A percentile compares a stretch with the other conserved stretches of the same genome.
Conservation (phyloP, 2,329 filamentous ascomycete species). For the Penicillium sp. region DNA sequence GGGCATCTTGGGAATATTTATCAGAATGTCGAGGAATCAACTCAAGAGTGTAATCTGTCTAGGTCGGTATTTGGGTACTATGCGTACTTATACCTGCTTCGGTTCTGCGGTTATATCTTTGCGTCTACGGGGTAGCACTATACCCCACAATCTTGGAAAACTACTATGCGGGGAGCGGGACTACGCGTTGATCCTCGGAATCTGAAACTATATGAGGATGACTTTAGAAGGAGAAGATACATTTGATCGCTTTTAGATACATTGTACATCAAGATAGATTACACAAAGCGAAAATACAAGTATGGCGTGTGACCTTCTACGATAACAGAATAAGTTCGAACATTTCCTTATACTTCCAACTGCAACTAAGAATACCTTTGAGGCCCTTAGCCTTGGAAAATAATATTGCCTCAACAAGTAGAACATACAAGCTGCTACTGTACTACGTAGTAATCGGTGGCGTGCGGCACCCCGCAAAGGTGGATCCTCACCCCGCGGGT, state of each 20-base stretch:
- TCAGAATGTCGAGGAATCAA: background rate
- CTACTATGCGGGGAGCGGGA: background rate
- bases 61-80: background rate
- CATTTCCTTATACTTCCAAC: background rate
- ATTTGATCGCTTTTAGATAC: background rate
- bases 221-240: too few relatives aligned
- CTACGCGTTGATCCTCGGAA: background rate
- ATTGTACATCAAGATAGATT: background rate
- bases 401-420: background rate
- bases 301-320: background rate
- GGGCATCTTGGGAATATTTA: conserved; percentile 30
- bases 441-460: background rate
- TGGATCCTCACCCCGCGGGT: background rate
- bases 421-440: background rate
- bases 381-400: too few relatives aligned
- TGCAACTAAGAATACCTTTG: too few relatives aligned
- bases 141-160: background rate
- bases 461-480: background rate
- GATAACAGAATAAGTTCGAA: background rate
- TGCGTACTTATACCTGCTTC: background rate
- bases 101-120: background rate
- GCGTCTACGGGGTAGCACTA: background rate
- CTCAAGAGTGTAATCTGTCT: background rate
- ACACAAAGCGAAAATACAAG: background rate
- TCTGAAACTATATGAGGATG: background rate